Evolutionary conservation across 306 rosid species (phyloP).

Genomic region (Dalbergia cochinchinensis): DNA sequence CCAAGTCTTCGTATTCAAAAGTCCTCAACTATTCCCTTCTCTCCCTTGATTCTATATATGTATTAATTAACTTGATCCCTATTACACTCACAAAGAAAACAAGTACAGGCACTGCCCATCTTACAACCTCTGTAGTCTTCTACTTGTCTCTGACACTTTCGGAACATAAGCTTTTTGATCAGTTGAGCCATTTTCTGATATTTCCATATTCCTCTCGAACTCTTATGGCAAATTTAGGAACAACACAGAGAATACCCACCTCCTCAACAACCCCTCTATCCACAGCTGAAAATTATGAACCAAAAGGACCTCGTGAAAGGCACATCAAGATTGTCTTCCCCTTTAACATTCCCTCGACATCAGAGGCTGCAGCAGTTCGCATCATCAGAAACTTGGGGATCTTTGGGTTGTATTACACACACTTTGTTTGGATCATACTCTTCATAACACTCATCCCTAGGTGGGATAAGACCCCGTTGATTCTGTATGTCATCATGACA

Average conservation of each 20-base stretch:
- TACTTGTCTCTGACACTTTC: not conserved
- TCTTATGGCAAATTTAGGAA: conserved; percentile 59
- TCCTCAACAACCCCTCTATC: conserved; percentile 45
- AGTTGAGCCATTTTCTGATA: conserved; percentile 13
- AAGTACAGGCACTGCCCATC: not conserved
- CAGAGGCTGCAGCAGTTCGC: conserved; percentile 59
- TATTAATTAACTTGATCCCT: not conserved
- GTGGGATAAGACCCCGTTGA: conserved; percentile 55
- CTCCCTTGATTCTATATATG: not conserved
- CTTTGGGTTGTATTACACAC: conserved; percentile 58
- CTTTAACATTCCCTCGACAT: conserved; percentile 59
- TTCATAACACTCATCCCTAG: conserved; percentile 65
- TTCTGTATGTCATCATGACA: conserved; percentile 61
- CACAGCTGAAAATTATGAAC: conserved; percentile 36
- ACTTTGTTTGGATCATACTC: conserved; percentile 72
- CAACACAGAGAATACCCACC: conserved; percentile 54
- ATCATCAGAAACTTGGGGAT: conserved; percentile 52
- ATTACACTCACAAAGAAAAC: not conserved
- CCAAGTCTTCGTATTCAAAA: conserved; percentile 19
- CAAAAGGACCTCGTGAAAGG: conserved; percentile 48
- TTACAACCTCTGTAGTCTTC: not conserved
- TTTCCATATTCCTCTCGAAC: conserved; percentile 2
- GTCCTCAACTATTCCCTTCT: not conserved
- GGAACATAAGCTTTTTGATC: conserved; percentile 7
- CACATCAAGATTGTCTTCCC: conserved; percentile 49